Evolutionary conservation across 2,329 filamentous ascomycete genomes (phyloP), one percentile per base, ranked within the genome.

Genomic region (Botrytis cinerea): DNA sequence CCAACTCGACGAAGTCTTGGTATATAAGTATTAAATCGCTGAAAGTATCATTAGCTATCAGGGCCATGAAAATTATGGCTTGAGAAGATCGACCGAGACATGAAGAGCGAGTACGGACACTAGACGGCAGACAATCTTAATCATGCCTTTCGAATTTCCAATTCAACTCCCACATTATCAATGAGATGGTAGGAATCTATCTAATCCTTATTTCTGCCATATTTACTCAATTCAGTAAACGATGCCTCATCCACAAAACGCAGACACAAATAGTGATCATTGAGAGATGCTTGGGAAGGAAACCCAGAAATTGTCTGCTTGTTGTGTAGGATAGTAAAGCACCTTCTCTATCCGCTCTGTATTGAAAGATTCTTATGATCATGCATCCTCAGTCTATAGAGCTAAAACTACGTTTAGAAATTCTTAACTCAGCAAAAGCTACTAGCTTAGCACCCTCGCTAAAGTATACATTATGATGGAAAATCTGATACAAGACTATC

Each of bases 281-380:
- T n/a, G 10, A 25, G 22, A 51, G 46, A 22, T 51, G 46, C 4
- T 25, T 51, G 2, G 6, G 46, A 51, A 25, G 4, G 25, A 10
- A 25, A 12, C 12, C 46, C 1, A 22, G 4, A 6, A 51, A 25
- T 5, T 14, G 7, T n/a, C 2, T 51, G 10, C 25, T 14, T n/a
- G 22, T 4, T 51, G 38, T 38, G 0, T 7, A 7, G 2, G 10
- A 5, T 16, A 7, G 5, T 10, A n/a, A 51, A 22, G 25, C 4
- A 51, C 10, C 14, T n/a, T 0, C 12, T n/a, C 10, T 6, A 51
- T 4, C 16, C 2, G 12, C n/a, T 3, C 4, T 51, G 25, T 51
- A 0, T n/a, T 54, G 2, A 54, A 6, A n/a, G 25, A 12, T 1
- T n/a, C 25, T 14, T n/a, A 25, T 1, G 4, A 54, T n/a, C n/a